Base-by-base conservation (phyloP, 768 basidiomycete genomes). In the Suillus luteus region DNA sequence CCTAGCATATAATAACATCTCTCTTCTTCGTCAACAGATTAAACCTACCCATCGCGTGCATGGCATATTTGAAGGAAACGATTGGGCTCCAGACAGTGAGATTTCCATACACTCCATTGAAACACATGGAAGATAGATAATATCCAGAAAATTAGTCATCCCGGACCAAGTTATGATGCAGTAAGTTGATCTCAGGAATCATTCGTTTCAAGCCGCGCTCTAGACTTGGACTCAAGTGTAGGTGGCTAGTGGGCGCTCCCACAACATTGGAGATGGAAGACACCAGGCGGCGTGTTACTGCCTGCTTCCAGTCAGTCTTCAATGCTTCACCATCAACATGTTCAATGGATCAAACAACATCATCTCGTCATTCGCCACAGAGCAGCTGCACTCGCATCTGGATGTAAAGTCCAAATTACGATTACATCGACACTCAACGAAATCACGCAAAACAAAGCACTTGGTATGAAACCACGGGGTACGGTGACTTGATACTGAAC, bases 11-110 rank as follows among this genome's bases (percentile, higher is more conserved):
- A 88, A 83, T 60, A 89, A 87, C 62, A 85, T 93, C n/a, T 85
- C 89, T 0, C 84, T 85, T 14, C 80, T 95, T n/a, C 83, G 92
- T 7, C 92, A 95, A 72, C 92, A 93, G 69, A 78, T 92, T 12
- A 80, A 81, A 61, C 91, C 92, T 0, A 85, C 85, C 0, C 83
- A 87, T 65, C 85, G 91, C 52, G 84, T 93, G 5, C 91, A 94
- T 68, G 90, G 90, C 0, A 85, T 91, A 55, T 86, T 92, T 68
- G 81, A 86, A 68, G 90, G 90, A 8, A 84, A 81, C 63, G 85
- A 89, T 68, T 89, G 89, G 88, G 86, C 83, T 4, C 79, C 85
- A 0, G 90, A 90, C 67, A 83, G 88, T 89, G 70, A 22, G 83
- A 24, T 49, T 15, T 22, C 24, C 14, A 8, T 24, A 17, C 14